phyloP scores from a whole-genome alignment of 306 rosid genomes.

The Alnus glutinosa region DNA sequence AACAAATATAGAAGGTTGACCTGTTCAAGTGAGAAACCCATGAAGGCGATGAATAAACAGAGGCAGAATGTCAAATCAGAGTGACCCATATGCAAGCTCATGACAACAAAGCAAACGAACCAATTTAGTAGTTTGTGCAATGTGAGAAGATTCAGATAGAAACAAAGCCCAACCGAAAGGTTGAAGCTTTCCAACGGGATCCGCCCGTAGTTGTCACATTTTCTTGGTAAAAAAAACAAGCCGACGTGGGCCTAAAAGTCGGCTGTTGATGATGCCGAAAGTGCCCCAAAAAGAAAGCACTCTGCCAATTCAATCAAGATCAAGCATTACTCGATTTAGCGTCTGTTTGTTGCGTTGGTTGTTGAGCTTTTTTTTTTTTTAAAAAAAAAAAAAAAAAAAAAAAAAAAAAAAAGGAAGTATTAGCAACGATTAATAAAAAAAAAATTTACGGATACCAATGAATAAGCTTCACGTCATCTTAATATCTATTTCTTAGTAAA shows the following conservation, averaged over 20 bases:
- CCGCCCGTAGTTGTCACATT: constrained; percentile 46
- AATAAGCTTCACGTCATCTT: too few relatives aligned
- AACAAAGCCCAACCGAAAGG: constrained; percentile 47
- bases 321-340: too few relatives aligned
- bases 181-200: constrained; percentile 57
- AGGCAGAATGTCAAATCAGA: constrained; percentile 30
- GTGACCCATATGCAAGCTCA: constrained; percentile 23
- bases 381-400: too few relatives aligned
- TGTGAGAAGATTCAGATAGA: constrained; percentile 17
- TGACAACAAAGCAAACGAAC: constrained; percentile 22
- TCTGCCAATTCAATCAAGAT: background rate
- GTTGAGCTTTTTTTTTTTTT: too few relatives aligned
- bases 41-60: constrained; percentile 21
- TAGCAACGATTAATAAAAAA: too few relatives aligned
- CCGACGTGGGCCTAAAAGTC: constrained; percentile 57
- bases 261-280: constrained; percentile 42
- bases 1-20: constrained; percentile 31
- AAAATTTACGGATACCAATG: too few relatives aligned
- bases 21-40: constrained; percentile 33
- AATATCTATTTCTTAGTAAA: too few relatives aligned
- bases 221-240: constrained; percentile 23
- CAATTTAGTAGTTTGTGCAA: constrained; percentile 22
- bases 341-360: too few relatives aligned
- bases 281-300: constrained; percentile 9
- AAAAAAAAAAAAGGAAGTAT: too few relatives aligned